These are phyloP conservation scores for Gigaspora rosea DNA, from an alignment of 192 early-diverging fungal species.

Conservation along the genomic window DNA sequence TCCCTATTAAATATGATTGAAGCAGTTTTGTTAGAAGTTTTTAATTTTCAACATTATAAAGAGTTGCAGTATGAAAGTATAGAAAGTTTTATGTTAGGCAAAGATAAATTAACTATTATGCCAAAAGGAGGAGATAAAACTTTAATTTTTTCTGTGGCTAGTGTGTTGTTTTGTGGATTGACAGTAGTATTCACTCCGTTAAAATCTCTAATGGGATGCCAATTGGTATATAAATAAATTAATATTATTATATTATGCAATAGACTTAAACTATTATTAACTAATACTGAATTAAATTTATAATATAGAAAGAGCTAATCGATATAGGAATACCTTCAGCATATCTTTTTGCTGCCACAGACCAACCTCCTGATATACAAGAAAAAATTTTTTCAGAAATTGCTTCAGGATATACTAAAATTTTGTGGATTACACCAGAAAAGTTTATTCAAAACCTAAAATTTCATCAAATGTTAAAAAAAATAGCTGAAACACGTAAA, in stretches of 20 bases:
- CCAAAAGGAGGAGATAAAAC: background rate
- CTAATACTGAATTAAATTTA: no score
- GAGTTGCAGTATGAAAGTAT: no score
- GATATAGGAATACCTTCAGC: conserved; percentile 40
- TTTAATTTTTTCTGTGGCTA: background rate
- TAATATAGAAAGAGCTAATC: conserved; percentile 59
- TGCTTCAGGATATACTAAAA: conserved; percentile 39
- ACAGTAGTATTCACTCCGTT: conserved; percentile 93
- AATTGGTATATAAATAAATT: no score
- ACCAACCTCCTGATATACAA: conserved; percentile 56
- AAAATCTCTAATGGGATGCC: conserved; percentile 92
- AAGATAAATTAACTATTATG: background rate
- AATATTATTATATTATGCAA: no score
- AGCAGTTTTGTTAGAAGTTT: no score
- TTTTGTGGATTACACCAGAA: conserved; percentile 88
- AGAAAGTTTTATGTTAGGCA: background rate
- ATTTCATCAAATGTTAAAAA: conserved; percentile 57
- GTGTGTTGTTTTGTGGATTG: conserved; percentile 43
- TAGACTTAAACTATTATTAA: no score
- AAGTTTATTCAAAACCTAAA: conserved; percentile 55
- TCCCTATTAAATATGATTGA: no score
- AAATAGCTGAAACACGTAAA: conserved; percentile 55
- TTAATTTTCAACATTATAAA: no score
- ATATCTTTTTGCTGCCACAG: conserved; percentile 60
- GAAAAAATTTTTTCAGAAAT: conserved; percentile 28